phyloP scores from a whole-genome alignment of 1,139 yeast species.

The Diutina mesorugosa region DNA sequence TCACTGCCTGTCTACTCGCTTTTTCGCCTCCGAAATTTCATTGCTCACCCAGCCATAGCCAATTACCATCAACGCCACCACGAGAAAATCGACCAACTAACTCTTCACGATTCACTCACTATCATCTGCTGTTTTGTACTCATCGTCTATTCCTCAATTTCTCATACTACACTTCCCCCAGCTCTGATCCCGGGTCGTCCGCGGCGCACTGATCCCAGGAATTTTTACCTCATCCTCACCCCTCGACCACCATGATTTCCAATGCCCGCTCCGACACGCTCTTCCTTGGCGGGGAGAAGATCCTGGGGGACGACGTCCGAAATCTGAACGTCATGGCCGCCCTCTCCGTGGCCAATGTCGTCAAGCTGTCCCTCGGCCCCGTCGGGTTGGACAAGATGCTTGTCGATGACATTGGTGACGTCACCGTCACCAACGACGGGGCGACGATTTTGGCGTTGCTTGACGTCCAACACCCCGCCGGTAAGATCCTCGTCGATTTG shows the following conservation, averaged over 20 bases:
- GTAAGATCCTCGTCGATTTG: slow-evolving; percentile 88
- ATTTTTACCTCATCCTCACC: neutral
- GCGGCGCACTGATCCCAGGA: slow-evolving; percentile 1
- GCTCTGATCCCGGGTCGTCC: neutral
- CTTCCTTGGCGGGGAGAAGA: slow-evolving; percentile 90
- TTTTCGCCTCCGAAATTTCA: neutral
- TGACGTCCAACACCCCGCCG: slow-evolving; percentile 99
- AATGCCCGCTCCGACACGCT: slow-evolving; percentile 83
- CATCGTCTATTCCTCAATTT: neutral
- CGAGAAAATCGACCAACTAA: neutral
- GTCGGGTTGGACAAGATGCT: slow-evolving; percentile 98
- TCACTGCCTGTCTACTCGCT: neutral
- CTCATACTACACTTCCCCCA: neutral
- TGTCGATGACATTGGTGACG: slow-evolving; percentile 98
- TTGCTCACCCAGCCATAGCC: neutral
- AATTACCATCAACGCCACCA: neutral
- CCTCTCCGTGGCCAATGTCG: slow-evolving; percentile 93
- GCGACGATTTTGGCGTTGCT: slow-evolving; percentile 85
- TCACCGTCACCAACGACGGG: slow-evolving; percentile 97
- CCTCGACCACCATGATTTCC: slow-evolving; percentile 20
- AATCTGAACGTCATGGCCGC: slow-evolving; percentile 95
- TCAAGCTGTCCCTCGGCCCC: slow-evolving; percentile 93
- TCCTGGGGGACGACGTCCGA: slow-evolving; percentile 92
- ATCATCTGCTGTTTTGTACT: neutral
- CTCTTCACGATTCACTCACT: too few species aligned